Base-by-base conservation (phyloP, 257 asterid species). In the Scutellaria barbata region DNA sequence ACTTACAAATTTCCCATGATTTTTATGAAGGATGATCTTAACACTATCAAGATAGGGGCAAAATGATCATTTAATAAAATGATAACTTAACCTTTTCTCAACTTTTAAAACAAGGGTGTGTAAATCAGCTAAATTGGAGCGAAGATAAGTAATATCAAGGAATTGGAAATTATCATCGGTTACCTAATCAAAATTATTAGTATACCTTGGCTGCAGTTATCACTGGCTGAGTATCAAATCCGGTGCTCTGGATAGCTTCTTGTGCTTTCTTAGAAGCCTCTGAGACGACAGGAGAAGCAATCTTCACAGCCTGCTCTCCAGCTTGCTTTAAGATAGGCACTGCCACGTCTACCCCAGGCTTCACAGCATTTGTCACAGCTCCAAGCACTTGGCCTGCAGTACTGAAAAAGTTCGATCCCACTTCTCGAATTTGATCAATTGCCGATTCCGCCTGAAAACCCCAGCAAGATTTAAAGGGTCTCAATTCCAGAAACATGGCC, bases 191-290 rank as follows among this genome's bases (percentile, higher is more conserved):
- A 46, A 62, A 16, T 12, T 47, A 17, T 8, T 4, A 20, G 54
- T 16, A 30, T 59, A 71, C 99, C 97, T 88, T 86, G 52, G 96
- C 97, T 64, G 90, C 98, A 73, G 89, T 79, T 17, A 85, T 43
- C 39, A 89, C 88, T 0, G 96, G 97, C 77, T 86, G 65, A 17
- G 96, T 84, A 68, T 91, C 96, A n/a, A 91, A 54, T 61, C 99
- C 99, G 8, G 96, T 76, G 75, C 90, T 81, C 84, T 94, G 85
- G 37, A 94, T 82, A 39, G 93, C 95, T 78, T 94, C 99, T 86
- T 88, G 96, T 25, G 99, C 98, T 78, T 88, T 88, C 81, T 85
- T 91, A 17, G 99, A 79, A 69, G 90, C 93, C 82, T 88, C 96
- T 1, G 99, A 89, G 58, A 89, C 81, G 18, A 83, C 77, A 55